Evolutionary conservation across 768 basidiomycete species (phyloP).

Genomic region (Pleurotus cornucopiae): DNA sequence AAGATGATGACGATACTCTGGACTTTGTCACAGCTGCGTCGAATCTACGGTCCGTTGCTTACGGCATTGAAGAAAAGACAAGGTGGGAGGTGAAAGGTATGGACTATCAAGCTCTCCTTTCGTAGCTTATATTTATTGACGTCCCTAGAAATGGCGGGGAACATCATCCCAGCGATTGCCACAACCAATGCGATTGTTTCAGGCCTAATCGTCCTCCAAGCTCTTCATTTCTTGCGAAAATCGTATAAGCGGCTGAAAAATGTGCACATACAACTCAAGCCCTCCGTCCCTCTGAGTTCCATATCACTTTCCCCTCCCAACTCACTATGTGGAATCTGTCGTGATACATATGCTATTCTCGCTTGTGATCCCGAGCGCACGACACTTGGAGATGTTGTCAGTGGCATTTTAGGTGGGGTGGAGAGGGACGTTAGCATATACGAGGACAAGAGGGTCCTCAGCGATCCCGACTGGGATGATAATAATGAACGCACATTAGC

Average conservation of each 20-base stretch:
- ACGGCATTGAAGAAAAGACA: slow-evolving; percentile 84
- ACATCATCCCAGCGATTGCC: slow-evolving; percentile 98
- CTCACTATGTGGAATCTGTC: slow-evolving; percentile 76
- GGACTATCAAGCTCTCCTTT: slow-evolving; percentile 7
- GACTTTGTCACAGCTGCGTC: slow-evolving; percentile 96
- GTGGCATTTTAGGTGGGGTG: slow-evolving; percentile 58
- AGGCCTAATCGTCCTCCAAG: slow-evolving; percentile 91
- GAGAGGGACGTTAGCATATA: slow-evolving; percentile 71
- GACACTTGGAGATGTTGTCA: slow-evolving; percentile 69
- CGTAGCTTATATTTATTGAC: neutral
- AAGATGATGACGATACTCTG: slow-evolving; percentile 95
- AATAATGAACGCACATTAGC: slow-evolving; percentile 78
- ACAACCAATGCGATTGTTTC: slow-evolving; percentile 98
- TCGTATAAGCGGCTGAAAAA: slow-evolving; percentile 60
- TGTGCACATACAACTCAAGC: slow-evolving; percentile 77
- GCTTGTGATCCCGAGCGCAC: slow-evolving; percentile 69
- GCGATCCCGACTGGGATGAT: slow-evolving; percentile 93
- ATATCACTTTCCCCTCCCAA: slow-evolving; percentile 69
- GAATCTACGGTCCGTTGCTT: slow-evolving; percentile 87
- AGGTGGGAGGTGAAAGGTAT: slow-evolving; percentile 96
- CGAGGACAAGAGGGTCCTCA: slow-evolving; percentile 82
- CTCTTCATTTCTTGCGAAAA: slow-evolving; percentile 75
- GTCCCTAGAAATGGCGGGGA: slow-evolving; percentile 91
- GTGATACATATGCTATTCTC: slow-evolving; percentile 76
- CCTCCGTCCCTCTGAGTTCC: slow-evolving; percentile 71